Conservation (phyloP, 768 basidiomycete species). For the Dioszegia hungarica region DNA sequence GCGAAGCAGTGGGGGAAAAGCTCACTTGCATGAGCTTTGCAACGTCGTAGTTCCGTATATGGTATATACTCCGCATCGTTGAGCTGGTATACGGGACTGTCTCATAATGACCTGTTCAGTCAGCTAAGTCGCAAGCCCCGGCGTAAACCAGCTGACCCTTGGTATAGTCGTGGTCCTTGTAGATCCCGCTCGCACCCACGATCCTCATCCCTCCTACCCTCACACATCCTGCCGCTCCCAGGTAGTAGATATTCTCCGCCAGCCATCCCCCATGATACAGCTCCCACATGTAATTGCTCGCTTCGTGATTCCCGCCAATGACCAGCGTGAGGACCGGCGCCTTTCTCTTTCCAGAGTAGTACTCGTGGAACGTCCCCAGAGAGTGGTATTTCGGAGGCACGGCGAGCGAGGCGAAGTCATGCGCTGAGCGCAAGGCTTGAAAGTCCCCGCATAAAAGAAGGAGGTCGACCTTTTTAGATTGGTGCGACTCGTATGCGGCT, state of each 20-base stretch:
- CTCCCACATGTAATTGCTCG: conserved; percentile 95
- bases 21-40: conserved; percentile 62
- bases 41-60: conserved; percentile 80
- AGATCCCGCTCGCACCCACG: conserved; percentile 88
- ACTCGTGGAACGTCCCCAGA: conserved; percentile 76
- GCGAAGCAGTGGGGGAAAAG: neutral
- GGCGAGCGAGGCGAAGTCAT: conserved; percentile 84
- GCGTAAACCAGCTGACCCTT: conserved; percentile 51
- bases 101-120: conserved; percentile 65
- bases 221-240: conserved; percentile 85
- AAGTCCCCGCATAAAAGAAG: conserved; percentile 96
- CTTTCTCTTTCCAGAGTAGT: conserved; percentile 75
- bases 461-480: conserved; percentile 69
- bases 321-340: conserved; percentile 87
- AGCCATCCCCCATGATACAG: conserved; percentile 98
- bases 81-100: conserved; percentile 69
- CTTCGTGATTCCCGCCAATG: conserved; percentile 97
- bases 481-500: conserved; percentile 57
- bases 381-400: conserved; percentile 82
- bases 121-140: neutral
- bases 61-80: conserved; percentile 78
- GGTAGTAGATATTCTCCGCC: conserved; percentile 92
- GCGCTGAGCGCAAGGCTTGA: conserved; percentile 72
- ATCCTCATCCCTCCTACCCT: conserved; percentile 82
- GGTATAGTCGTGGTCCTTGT: conserved; percentile 68